phyloP scores from a whole-genome alignment of 2,329 filamentous ascomycete genomes.

The Ophiocordyceps unilateralis region DNA sequence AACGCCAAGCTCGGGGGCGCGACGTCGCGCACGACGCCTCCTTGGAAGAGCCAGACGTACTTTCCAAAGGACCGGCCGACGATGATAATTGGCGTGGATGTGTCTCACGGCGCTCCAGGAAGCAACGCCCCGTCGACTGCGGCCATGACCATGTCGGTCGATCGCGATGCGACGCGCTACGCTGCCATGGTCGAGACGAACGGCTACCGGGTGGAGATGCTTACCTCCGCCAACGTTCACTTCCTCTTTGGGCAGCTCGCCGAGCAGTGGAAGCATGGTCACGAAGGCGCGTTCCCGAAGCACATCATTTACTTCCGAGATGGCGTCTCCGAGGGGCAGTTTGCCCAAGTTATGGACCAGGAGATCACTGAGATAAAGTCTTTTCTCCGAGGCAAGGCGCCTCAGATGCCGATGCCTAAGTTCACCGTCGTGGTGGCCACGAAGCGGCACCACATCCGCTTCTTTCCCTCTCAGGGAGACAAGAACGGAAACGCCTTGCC shows the following conservation, averaged over 20 bases:
- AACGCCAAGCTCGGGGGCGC: constrained; percentile 87
- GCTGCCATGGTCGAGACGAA: constrained; percentile 70
- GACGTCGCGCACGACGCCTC: constrained; percentile 33
- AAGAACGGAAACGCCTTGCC: constrained; percentile 68
- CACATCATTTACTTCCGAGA: constrained; percentile 87
- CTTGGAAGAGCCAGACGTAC: constrained; percentile 17
- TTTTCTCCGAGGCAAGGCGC: constrained; percentile 26
- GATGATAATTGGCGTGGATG: constrained; percentile 79
- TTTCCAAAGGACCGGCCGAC: constrained; percentile 34
- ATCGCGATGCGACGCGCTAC: constrained; percentile 56
- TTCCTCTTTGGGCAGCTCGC: constrained; percentile 48
- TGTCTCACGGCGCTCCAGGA: constrained; percentile 67
- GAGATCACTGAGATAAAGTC: constrained; percentile 59
- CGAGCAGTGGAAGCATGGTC: constrained; percentile 43
- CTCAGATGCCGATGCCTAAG: constrained; percentile 30
- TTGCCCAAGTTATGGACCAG: constrained; percentile 57
- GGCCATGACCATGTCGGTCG: constrained; percentile 70
- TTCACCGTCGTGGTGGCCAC: constrained; percentile 79
- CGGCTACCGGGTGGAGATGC: constrained; percentile 63
- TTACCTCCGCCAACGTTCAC: constrained; percentile 48
- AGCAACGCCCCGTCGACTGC: constrained; percentile 57
- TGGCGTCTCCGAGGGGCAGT: constrained; percentile 79
- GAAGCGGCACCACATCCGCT: constrained; percentile 87
- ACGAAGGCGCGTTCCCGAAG: constrained; percentile 30
- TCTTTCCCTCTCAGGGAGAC: constrained; percentile 63